Conservation (phyloP, 176 grass and related monocot species). For the Avena eriantha region DNA sequence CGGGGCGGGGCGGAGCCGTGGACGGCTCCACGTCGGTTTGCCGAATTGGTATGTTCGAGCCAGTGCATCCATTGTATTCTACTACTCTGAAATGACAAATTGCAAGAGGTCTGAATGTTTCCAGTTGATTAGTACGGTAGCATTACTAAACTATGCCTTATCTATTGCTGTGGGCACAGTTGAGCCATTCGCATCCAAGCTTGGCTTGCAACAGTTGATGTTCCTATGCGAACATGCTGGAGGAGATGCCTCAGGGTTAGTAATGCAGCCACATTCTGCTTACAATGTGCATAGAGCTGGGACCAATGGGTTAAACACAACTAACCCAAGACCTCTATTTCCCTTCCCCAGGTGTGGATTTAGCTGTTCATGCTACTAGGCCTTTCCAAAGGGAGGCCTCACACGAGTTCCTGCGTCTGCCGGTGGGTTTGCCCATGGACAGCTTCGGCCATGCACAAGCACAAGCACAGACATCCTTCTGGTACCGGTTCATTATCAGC, state of each 20-base stretch:
- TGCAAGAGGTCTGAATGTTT: not conserved
- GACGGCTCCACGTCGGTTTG: not conserved
- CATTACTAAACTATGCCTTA: not conserved
- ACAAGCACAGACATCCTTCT: slow-evolving; percentile 1
- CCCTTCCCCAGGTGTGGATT: slow-evolving; percentile 50
- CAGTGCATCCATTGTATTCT: not conserved
- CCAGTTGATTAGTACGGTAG: not conserved
- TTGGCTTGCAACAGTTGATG: slow-evolving; percentile 61
- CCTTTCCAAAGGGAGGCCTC: slow-evolving; percentile 67
- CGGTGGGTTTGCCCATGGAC: slow-evolving; percentile 1
- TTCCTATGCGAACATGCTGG: slow-evolving; percentile 54
- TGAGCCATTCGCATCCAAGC: slow-evolving; percentile 55
- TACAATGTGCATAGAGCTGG: not conserved
- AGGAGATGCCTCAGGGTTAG: slow-evolving; percentile 57
- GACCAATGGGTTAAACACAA: not conserved
- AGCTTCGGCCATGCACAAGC: slow-evolving; percentile 40
- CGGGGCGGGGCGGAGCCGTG: not conserved
- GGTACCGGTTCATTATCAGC: not conserved
- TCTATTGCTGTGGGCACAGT: slow-evolving; percentile 57
- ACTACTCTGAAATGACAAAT: not conserved
- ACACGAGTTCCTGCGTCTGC: not conserved
- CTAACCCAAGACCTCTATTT: not conserved
- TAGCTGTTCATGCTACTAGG: slow-evolving; percentile 72
- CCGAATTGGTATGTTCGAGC: slow-evolving; percentile 3
- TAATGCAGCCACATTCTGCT: not conserved